Conservation (phyloP, 495 filamentous ascomycete genomes). For the Aspergillus taichungensis region DNA sequence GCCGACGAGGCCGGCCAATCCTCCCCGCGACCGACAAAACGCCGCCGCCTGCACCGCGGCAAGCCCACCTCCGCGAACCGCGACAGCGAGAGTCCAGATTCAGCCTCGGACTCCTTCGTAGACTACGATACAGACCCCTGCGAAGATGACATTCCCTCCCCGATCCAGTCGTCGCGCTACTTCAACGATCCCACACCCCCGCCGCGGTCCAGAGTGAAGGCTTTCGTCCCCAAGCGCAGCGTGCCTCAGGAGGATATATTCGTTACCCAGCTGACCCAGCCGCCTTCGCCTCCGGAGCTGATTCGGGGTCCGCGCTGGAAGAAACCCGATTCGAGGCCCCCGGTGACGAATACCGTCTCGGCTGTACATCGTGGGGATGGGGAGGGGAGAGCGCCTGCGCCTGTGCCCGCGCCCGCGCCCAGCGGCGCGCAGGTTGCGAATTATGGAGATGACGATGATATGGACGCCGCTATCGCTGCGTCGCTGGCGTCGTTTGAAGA, state of each 20-base stretch:
- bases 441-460: constrained; percentile 12
- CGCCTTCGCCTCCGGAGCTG: constrained; percentile 41
- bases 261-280: constrained; percentile 44
- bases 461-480: constrained; percentile 32
- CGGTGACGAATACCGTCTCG: too few species aligned
- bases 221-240: constrained; percentile 36
- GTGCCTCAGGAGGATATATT: constrained; percentile 42
- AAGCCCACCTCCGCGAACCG: constrained; percentile 1
- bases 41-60: constrained; percentile 21
- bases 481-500: constrained; percentile 35
- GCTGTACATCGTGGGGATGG: too few species aligned
- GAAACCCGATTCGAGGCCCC: constrained; percentile 24
- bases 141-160: constrained; percentile 8
- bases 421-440: too few species aligned
- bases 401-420: too few species aligned
- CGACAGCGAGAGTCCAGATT: constrained; percentile 10
- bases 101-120: constrained; percentile 18
- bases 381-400: too few species aligned
- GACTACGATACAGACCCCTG: constrained; percentile 12
- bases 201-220: constrained; percentile 30
- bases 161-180: constrained; percentile 6
- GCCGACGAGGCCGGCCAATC: constrained; percentile 1
- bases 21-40: constrained; percentile 26
- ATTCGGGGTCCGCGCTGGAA: constrained; percentile 47
- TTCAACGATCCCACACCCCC: constrained; percentile 16